Base-by-base conservation (phyloP, 208 protist genomes). In the Trypanosoma vivax region DNA sequence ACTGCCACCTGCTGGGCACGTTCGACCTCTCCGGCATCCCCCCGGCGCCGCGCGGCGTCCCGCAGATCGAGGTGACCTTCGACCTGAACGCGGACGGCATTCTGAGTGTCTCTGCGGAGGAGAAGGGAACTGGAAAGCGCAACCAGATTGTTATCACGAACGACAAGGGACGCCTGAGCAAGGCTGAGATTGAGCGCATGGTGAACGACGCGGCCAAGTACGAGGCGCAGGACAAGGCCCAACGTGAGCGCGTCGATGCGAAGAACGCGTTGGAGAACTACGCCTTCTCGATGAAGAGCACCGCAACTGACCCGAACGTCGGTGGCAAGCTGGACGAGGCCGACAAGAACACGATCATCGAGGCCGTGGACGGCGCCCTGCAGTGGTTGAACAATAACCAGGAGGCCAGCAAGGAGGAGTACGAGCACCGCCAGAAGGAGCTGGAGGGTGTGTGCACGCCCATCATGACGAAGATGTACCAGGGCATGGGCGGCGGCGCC, bases 41-140 rank as follows among this genome's bases (percentile, higher is more conserved):
- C 4, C 73, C 79, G 14, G 56, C 73, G 43, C 77, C 83, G 25
- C 83, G 83, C 31, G 96, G 97, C 77, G 95, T 97, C 39, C 92
- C 96, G 33, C 96, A 97, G 76, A 98, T 99, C 65, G 96, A 98
- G 63, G 98, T 99, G 37, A 96, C 87, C 23, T 99, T 99, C 56
- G 97, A 99, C 81, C 74, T 99, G 21, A 96, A 99, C 80, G 93
- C 95, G 50, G 97, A 98, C 71, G 96, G 97, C 65, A 98, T 99
- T 65, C 73, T 99, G 23, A 76, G 98, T 59, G 97, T 99, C 16
- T 63, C 58, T 30, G 97, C 97, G 28, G 66, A 66, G 37, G 97
- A 99, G 63, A 95, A 97, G 80, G 66, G 70, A 19, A 95, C 89
- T 16, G 96, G 96, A 27, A 79, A 83, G 33, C 60, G 87, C 57